Evolutionary conservation across 164 flowering plant genomes (phyloP).

Genomic region (Nelumbo lutea): DNA sequence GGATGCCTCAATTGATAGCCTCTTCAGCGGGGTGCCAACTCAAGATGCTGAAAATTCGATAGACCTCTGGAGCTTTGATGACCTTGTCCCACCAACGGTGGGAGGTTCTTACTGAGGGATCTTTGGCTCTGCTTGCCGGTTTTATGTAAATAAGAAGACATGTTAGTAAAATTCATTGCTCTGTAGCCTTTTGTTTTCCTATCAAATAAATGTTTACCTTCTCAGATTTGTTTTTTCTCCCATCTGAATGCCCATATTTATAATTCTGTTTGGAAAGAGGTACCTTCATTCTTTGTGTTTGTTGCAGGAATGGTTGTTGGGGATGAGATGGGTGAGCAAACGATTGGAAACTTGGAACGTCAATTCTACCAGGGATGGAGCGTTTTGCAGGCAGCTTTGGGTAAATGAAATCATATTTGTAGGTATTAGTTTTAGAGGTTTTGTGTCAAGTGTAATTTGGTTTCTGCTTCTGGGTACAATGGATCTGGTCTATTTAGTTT

Average conservation of each 20-base stretch:
- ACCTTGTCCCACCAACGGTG: slow-evolving; percentile 35
- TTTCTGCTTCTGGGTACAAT: not conserved
- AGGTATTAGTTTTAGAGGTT: slow-evolving; percentile 4
- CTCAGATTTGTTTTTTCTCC: not conserved
- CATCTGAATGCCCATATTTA: not conserved
- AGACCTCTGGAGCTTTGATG: slow-evolving; percentile 89
- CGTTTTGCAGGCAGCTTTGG: slow-evolving; percentile 7
- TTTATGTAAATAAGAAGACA: slow-evolving; percentile 53
- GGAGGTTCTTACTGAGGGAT: slow-evolving; percentile 50
- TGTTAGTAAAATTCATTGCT: slow-evolving; percentile 33
- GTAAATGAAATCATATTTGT: not conserved
- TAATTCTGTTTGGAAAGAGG: not conserved
- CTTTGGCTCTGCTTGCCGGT: slow-evolving; percentile 12
- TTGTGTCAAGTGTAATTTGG: slow-evolving; percentile 1
- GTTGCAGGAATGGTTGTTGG: slow-evolving; percentile 28
- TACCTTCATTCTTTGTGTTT: not conserved
- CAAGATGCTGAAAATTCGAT: slow-evolving; percentile 53
- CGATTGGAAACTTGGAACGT: slow-evolving; percentile 1
- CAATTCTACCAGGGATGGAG: not conserved
- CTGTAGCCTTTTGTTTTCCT: not conserved
- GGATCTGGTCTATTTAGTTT: no score
- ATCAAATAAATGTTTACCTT: not conserved
- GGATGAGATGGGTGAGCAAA: slow-evolving; percentile 13
- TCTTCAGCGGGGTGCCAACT: slow-evolving; percentile 47
- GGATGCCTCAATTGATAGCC: slow-evolving; percentile 58